Evolutionary conservation across 1,284 basidiomycete species (phyloP), one percentile per base, ranked within the genome.

Genomic region (Phenoliferia sp.): DNA sequence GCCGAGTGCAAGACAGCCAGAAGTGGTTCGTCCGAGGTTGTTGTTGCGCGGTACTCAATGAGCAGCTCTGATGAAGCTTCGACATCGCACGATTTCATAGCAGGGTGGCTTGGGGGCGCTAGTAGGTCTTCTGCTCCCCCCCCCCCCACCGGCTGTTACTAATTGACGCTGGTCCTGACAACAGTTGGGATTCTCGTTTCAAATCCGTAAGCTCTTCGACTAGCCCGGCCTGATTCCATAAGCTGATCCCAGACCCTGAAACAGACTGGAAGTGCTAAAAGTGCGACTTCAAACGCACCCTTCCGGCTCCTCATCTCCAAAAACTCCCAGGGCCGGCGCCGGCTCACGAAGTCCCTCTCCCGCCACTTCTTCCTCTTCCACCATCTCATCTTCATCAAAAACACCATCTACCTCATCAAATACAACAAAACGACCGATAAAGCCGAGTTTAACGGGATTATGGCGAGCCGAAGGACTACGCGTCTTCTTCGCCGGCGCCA

Each of bases 401-500:
- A 22, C 54, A 55, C 54, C 54, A 1, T 3, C 55, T 6, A 33
- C 63, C n/a, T n/a, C 61, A 15, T 9, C 57, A 2, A 17, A 28
- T 12, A 4, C 36, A 36, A 3, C 15, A 10, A 2, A 26, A 22
- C 17, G 31, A 6, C 63, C 39, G 57, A 63, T 57, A 19, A 61
- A 44, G 63, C 66, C 63, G 10, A 69, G 73, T n/a, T 66, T 75
- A 10, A 35, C 61, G 4, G 61, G 65, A 28, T 64, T 77, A 28
- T 77, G 75, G 69, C 59, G 66, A 29, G 61, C 74, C 12, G 76
- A 77, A 59, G 76, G 76, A 9, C 39, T 66, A 28, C 65, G 70
- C 31, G 76, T 77, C 66, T 68, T 77, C 52, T 71, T 76, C 29
- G 76, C 76, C 28, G 76, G 76, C 5, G 76, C 76, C 28, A 75